These are phyloP conservation scores for Fomitopsis pulvina DNA, from an alignment of 768 basidiomycete genomes.

Conservation along the genomic window DNA sequence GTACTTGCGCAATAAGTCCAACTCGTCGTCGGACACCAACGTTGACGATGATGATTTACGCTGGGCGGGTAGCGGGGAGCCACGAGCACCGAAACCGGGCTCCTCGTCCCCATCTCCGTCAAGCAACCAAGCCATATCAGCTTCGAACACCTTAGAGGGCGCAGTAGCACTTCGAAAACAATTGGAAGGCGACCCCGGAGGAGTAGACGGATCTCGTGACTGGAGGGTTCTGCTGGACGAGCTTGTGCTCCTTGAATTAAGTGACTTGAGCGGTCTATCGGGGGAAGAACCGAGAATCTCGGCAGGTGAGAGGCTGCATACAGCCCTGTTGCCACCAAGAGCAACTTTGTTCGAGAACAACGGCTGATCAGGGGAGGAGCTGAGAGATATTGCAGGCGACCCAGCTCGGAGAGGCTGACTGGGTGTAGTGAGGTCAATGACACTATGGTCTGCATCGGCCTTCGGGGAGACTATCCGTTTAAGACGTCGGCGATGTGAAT, in stretches of 20 bases:
- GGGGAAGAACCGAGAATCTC: conserved; percentile 7
- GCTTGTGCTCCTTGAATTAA: conserved; percentile 5
- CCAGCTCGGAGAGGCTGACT: conserved; percentile 5
- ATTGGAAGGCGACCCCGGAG: conserved; percentile 8
- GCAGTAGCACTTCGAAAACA: conserved; percentile 13
- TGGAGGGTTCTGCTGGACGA: not conserved
- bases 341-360: not conserved
- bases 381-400: not conserved
- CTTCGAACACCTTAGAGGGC: no score
- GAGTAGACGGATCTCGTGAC: not conserved
- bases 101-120: conserved; percentile 57
- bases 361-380: conserved; percentile 3
- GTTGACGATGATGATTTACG: not conserved
- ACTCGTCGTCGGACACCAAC: conserved; percentile 6
- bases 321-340: no score
- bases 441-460: conserved; percentile 3
- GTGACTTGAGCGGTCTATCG: conserved; percentile 6
- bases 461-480: not conserved
- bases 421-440: conserved; percentile 28
- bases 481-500: not conserved
- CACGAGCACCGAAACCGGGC: conserved; percentile 36
- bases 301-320: no score
- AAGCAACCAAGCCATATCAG: conserved; percentile 54
- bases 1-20: conserved; percentile 2
- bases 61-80: conserved; percentile 36